Evolutionary conservation across 441 rosid species (phyloP).

Genomic region (Populus hybrid): DNA sequence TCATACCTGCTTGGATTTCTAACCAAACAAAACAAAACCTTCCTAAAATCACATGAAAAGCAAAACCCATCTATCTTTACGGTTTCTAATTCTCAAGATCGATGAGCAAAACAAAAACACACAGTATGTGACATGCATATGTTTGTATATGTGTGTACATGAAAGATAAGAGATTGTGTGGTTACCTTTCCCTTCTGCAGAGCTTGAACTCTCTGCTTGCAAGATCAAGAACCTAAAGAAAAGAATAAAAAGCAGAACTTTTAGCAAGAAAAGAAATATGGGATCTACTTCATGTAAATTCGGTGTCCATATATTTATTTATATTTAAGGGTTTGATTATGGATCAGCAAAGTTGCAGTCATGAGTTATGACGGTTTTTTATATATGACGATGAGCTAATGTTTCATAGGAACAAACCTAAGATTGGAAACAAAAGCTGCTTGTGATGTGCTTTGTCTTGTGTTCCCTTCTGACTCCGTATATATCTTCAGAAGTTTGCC

Average conservation of each 20-base stretch:
- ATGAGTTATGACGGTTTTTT: neutral
- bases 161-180: neutral
- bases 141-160: neutral
- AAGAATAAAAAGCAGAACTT: neutral
- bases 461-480: conserved; percentile 4
- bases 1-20: neutral
- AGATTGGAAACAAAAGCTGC: conserved; percentile 19
- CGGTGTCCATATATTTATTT: neutral
- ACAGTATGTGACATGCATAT: neutral
- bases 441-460: neutral
- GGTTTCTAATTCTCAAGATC: neutral
- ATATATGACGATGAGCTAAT: neutral
- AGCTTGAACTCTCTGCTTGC: neutral
- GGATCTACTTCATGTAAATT: neutral
- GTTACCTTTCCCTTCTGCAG: conserved; percentile 1
- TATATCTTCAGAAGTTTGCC: conserved; percentile 1
- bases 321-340: conserved; percentile 6
- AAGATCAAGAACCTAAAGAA: conserved; percentile 13
- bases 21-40: neutral
- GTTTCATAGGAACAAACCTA: conserved; percentile 21
- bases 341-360: conserved; percentile 3
- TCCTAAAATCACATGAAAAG: neutral
- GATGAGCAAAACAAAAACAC: neutral
- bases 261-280: neutral
- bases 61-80: neutral